Base-by-base conservation (phyloP, 2,329 filamentous ascomycete species). In the Dendryphion nanum region DNA sequence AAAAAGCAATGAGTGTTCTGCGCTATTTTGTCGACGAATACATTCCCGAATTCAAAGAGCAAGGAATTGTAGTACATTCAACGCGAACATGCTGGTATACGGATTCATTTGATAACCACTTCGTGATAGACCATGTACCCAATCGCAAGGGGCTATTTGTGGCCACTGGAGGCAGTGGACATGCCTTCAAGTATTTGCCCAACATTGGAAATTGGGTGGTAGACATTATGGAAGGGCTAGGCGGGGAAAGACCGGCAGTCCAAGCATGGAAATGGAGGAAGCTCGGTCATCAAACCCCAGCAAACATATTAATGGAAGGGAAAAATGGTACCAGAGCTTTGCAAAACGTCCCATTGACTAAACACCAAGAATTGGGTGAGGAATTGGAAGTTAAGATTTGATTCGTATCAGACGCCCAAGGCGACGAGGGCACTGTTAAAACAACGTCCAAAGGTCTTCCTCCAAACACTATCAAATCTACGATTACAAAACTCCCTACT, bases 41-140 rank as follows among this genome's bases (percentile, higher is more conserved):
- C 37, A 50, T 76, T 3, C 73, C 73, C 0, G 73, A 76, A 30
- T 51, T 76, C 3, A 44, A 33, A 19, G 49, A 47, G 3, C 33
- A 61, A 3, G 63, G 64, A 4, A 36, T 50, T 14, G 30, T 28
- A 5, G 23, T 42, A 16, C 35, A 39, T 26, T 32, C 20, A 13
- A 30, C 30, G n/a, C 13, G 45, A 14, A 15, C 40, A 14, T 50
- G 44, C 18, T 50, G 41, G 47, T 50, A 50, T 18, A 50, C 44
- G 10, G 47, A 50, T 21, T 40, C 44, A 15, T 40, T 58, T 3
- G 55, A 61, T 33, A 60, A 61, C 28, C 37, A 40, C 21, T 55
- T 54, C 17, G 20, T 60, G 16, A 51, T 61, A 16, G 52, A 58
- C 18, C 41, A 45, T 23, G 53, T 58, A 2, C 56, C 48, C 2